Percentiles rank a stretch among this genome's conserved stretches.
These are phyloP conservation scores for Chrysopogon serrulatus DNA, from an alignment of 176 grass and related monocot genomes.

Conservation along the genomic window DNA sequence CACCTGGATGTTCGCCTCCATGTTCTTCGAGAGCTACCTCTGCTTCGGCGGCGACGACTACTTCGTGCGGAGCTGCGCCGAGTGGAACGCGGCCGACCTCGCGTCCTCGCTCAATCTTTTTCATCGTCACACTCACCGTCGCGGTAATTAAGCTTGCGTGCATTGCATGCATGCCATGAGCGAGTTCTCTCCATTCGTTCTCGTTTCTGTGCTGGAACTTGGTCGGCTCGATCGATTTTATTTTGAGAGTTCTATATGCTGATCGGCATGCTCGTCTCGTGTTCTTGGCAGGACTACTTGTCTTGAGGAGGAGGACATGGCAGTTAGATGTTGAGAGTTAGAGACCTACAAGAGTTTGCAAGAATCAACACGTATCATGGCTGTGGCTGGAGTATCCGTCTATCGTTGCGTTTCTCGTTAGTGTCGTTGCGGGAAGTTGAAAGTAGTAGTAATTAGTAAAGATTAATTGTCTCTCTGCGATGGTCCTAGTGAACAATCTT, in stretches of 20 bases:
- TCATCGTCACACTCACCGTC: background rate
- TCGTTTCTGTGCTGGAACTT: background rate
- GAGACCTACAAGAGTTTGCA: background rate
- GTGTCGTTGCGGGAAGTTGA: background rate
- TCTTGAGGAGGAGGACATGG: background rate
- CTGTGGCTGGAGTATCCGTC: background rate
- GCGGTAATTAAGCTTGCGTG: background rate
- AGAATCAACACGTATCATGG: background rate
- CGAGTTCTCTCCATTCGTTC: background rate
- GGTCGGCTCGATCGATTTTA: background rate
- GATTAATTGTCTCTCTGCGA: too few species aligned
- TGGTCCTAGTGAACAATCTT: too few species aligned
- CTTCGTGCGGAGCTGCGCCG: background rate
- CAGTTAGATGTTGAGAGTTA: background rate
- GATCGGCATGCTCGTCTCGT: background rate
- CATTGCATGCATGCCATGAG: background rate
- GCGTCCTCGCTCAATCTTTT: background rate
- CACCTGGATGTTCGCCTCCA: background rate
- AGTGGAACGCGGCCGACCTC: background rate
- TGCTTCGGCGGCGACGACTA: background rate
- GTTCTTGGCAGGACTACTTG: background rate
- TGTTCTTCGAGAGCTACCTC: background rate
- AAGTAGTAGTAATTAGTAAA: background rate
- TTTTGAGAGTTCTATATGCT: background rate
- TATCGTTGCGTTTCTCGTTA: background rate